Percentiles rank a stretch among this genome's conserved stretches.
These are phyloP conservation scores for Penicillium canariense DNA, from an alignment of 495 filamentous ascomycete genomes.

Conservation along the genomic window DNA sequence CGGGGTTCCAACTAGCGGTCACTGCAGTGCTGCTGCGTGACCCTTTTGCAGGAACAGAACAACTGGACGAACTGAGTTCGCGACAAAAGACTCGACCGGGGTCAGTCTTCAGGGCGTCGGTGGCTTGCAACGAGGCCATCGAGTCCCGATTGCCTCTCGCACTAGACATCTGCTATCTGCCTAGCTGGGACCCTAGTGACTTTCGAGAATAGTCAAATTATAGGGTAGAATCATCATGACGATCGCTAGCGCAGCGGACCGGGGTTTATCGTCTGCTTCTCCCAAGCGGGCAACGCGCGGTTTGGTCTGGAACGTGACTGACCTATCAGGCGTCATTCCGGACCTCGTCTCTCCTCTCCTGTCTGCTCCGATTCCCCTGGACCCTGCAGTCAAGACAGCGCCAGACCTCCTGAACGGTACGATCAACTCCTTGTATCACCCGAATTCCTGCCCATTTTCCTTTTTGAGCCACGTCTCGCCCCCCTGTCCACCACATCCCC, in stretches of 20 bases:
- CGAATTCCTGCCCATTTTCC: constrained; percentile 13
- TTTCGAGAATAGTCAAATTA: not conserved
- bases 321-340: too few relatives aligned
- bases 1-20: constrained; percentile 20
- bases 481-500: not conserved
- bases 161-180: not conserved
- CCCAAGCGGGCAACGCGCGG: not conserved
- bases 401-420: not conserved
- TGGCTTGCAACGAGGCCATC: not conserved
- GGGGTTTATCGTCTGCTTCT: not conserved
- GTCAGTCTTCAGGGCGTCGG: not conserved
- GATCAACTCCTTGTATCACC: not conserved
- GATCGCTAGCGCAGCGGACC: not conserved
- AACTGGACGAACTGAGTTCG: not conserved
- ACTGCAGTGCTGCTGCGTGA: constrained; percentile 8
- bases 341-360: too few relatives aligned
- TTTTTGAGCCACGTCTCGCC: constrained; percentile 12
- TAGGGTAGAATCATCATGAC: not conserved
- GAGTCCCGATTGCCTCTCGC: not conserved
- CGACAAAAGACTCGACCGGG: too few relatives aligned
- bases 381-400: constrained; percentile 13
- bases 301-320: not conserved
- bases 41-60: not conserved
- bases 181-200: not conserved
- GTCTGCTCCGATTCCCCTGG: constrained; percentile 16